A percentile compares a stretch with the other conserved stretches of the same genome.
These are phyloP conservation scores for Spathaspora girioi DNA, from an alignment of 805 yeast genomes.

Conservation along the genomic window DNA sequence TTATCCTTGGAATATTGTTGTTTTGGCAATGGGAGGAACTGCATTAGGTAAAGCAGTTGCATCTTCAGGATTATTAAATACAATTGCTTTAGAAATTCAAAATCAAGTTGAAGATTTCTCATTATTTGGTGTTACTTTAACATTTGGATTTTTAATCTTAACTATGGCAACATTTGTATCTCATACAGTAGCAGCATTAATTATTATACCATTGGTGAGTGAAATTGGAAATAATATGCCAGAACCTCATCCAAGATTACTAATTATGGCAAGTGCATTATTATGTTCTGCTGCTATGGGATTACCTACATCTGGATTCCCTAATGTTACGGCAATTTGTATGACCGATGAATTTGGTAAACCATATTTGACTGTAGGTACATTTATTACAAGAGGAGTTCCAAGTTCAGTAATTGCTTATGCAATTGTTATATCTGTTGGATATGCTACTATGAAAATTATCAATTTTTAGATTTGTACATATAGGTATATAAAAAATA, in stretches of 20 bases:
- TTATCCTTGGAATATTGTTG: constrained; percentile 94
- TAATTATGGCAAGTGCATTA: constrained; percentile 62
- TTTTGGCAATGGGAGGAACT: constrained; percentile 96
- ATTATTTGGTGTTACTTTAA: constrained; percentile 66
- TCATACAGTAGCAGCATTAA: constrained; percentile 95
- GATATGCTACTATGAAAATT: constrained; percentile 64
- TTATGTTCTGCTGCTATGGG: constrained; percentile 97
- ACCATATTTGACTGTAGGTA: constrained; percentile 81
- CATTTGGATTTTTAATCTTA: constrained; percentile 79
- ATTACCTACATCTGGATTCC: constrained; percentile 95
- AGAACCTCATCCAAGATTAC: constrained; percentile 79
- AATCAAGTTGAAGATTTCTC: constrained; percentile 61
- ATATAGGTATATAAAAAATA: not conserved
- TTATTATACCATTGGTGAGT: constrained; percentile 83
- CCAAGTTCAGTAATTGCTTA: constrained; percentile 81
- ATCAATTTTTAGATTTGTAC: constrained; percentile 23
- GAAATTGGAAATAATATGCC: constrained; percentile 78
- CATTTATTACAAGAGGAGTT: constrained; percentile 87
- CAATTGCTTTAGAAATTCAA: constrained; percentile 73
- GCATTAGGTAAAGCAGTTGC: constrained; percentile 95
- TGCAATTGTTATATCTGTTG: constrained; percentile 68
- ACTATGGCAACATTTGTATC: constrained; percentile 92
- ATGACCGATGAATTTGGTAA: constrained; percentile 90
- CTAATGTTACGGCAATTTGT: constrained; percentile 95
- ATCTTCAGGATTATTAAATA: constrained; percentile 77